Base-by-base conservation (phyloP, 495 filamentous ascomycete genomes). In the Neurospora pannonica region DNA sequence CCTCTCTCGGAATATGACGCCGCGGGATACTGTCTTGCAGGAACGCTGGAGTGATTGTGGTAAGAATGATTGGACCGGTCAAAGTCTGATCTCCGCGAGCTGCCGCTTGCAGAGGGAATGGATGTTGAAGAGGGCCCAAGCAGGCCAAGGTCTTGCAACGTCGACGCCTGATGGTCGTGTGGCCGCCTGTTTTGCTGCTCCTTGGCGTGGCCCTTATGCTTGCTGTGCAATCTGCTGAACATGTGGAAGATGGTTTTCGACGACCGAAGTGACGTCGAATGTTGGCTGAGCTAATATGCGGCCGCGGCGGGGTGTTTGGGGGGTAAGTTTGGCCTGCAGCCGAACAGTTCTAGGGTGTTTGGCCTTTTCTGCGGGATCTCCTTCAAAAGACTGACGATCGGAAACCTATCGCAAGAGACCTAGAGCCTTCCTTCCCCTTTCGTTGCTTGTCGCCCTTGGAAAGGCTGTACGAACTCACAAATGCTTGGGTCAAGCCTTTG, bases 211-310 rank as follows among this genome's bases (percentile, higher is more conserved):
- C 82, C 80, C 76, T 82, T 71, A 74, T 75, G 38, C 78, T 81
- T 82, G 72, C 78, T 80, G 73, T 82, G 83, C 71, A 83, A 86
- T 82, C 85, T 84, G 81, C 78, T 83, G 76, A 86, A 86, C 85
- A 86, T 86, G 84, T 84, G 84, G 77, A 78, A 34, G 72, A 76
- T 21, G 42, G 69, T 71, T 73, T 71, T 28, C 70, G 71, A 71
- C 74, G 42, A 72, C 48, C 46, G 71, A 40, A 74, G 43, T 60
- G 76, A 73, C 37, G 75, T 42, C 67, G n/a, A 37, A 75, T 37
- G 46, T 67, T 31, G 39, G 72, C 71, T 70, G 38, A 15, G 71
- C 48, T 72, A 38, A 31, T 42, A 9, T 70, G 40, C 24, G 76
- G 28, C 28, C 43, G 71, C 28, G 38, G 71, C 19, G n/a, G 71